phyloP scores from a whole-genome alignment of 495 filamentous ascomycete species.

The Lasiosphaeriaceae sp. region DNA sequence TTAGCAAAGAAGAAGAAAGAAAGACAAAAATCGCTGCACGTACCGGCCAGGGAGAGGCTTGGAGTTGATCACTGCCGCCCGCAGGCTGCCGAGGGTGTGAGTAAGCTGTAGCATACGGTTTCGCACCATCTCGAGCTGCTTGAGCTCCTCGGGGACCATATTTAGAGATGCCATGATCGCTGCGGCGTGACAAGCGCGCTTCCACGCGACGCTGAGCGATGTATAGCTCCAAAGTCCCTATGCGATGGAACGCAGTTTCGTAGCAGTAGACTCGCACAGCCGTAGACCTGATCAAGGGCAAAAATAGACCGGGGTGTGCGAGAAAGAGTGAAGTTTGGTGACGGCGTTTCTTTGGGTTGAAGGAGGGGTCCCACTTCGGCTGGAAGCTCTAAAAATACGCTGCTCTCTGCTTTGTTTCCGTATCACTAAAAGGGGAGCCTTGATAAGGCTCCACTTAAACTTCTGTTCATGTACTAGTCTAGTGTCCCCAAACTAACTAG shows the following conservation, averaged over 20 bases:
- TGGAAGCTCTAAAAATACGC: no score
- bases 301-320: no score
- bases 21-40: background rate
- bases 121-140: slow-evolving; percentile 69
- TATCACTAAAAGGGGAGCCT: slow-evolving; percentile 28
- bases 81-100: slow-evolving; percentile 61
- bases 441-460: no score
- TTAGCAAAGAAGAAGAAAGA: background rate
- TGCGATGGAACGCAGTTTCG: no score
- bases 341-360: no score
- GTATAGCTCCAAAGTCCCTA: background rate
- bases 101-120: slow-evolving; percentile 67
- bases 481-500: no score
- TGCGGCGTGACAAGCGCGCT: slow-evolving; percentile 2
- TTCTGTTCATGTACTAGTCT: no score
- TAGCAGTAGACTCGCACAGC: no score
- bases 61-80: slow-evolving; percentile 28
- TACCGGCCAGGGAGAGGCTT: slow-evolving; percentile 39
- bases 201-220: background rate
- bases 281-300: no score
- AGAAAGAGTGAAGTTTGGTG: no score
- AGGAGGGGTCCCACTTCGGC: no score
- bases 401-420: slow-evolving; percentile 31
- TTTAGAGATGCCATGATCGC: slow-evolving; percentile 48
- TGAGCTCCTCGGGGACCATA: slow-evolving; percentile 58